Base-by-base conservation (phyloP, 345 rosid species). In the Rhizophora apiculata region DNA sequence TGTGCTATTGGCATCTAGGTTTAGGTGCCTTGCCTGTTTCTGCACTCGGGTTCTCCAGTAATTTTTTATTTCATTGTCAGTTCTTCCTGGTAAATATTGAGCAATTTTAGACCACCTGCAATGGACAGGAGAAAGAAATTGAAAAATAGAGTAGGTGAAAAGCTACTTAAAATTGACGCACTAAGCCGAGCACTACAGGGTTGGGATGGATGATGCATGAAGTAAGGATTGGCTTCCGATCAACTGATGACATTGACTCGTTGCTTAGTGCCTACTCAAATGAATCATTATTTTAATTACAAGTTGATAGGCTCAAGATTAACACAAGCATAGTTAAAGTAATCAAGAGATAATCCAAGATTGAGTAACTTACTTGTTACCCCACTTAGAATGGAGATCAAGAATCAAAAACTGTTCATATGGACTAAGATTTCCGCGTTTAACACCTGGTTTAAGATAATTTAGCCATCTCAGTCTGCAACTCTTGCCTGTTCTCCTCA, bases 11-110 rank as follows among this genome's bases (percentile, higher is more conserved):
- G 90, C 95, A 72, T 95, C 98, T 57, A 96, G 82, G 63, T 88
- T 86, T 2, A 95, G 85, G 57, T 90, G 96, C 30, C 84, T 85
- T 3, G 99, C 99, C 46, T 91, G 97, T 72, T 90, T 95, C 55
- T 92, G 97, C 19, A 95, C 99, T 18, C 98, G 72, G 2, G 99
- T 95, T 72, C 97, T 85, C 98, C 98, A 94, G 36, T 94, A 94
- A 78, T 94, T 94, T 72, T 94, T 94, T 34, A 94, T 94, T 78
- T 94, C 98, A 65, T 94, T 94, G 51, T 94, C 98, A 0, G 98
- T 94, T 68, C 98, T 83, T 43, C 98, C 98, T 0, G 97, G 98
- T 65, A 91, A 76, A 69, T 87, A 86, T 53, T 89, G 96, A 5
- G 98, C 98, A 19, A 94, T 94, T 74, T 91, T 89, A 18, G 97